Base-by-base conservation (phyloP, 2,329 filamentous ascomycete species). In the Penicillium hesseltinei region DNA sequence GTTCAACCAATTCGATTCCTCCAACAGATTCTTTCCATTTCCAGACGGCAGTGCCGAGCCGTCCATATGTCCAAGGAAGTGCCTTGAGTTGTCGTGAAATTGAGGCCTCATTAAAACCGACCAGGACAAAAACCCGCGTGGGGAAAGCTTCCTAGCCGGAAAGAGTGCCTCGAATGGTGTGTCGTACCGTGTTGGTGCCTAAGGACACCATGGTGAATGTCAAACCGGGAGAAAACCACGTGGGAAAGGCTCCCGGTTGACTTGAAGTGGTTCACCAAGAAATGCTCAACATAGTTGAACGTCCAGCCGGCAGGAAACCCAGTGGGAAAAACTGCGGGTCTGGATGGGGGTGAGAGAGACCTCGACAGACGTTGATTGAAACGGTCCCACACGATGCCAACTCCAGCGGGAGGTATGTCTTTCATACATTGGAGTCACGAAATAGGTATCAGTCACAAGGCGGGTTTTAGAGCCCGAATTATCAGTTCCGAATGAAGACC, bases 21-120 rank as follows among this genome's bases (percentile, higher is more conserved):
- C 44, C n/a, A 23, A 4, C 4, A 19, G 5, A n/a, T 5, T 4
- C 6, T 11, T 13, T 7, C 19, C 19, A 40, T 31, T 15, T 15
- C 19, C 19, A n/a, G 19, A 33, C 38, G 21, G 39, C 39, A 44
- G 36, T 27, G 29, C 3, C 11, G n/a, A 35, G 38, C 39, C 29
- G 39, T 19, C 27, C 19, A 39, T 39, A 1, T 21, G n/a, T 11
- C 13, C 15, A 19, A 39, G 7, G 25, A 2, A 46, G 35, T 17
- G 27, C 13, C 21, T 23, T 33, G 33, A 15, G 19, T 38, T 21
- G 10, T 27, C n/a, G 19, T 19, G n/a, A 8, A 15, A 29, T 11
- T n/a, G 51, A 40, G 43, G 43, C 43, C 43, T 54, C 43, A 7
- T 54, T 33, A 54, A 54, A 54, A 48, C 51, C 51, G 31, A 1